Evolutionary conservation across 371 early-diverging fungal genomes (phyloP).

Genomic region (Gilbertella persicaria): DNA sequence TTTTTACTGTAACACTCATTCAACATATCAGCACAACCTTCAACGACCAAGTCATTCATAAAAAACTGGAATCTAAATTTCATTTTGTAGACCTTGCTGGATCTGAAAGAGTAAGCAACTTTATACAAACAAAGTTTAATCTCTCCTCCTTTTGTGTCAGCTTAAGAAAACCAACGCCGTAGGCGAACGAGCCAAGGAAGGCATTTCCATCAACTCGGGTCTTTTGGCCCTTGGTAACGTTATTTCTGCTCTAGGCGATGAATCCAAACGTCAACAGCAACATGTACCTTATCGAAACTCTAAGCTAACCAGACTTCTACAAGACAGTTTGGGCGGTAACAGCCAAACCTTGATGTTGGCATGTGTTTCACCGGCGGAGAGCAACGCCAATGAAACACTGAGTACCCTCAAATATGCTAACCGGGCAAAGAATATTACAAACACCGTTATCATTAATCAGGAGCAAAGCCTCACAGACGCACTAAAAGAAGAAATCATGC

Average conservation of each 20-base stretch:
- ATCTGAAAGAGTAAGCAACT: conserved; percentile 65
- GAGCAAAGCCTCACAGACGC: conserved; percentile 12
- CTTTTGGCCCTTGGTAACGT: conserved; percentile 98
- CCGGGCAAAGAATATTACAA: conserved; percentile 81
- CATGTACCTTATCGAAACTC: conserved; percentile 96
- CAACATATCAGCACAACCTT: conserved; percentile 5
- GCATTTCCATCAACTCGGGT: conserved; percentile 97
- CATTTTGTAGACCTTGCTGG: conserved; percentile 98
- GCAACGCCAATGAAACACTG: conserved; percentile 79
- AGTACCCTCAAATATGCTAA: conserved; percentile 90
- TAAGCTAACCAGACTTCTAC: conserved; percentile 66
- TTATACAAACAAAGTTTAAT: background rate
- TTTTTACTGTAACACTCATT: conserved; percentile 77
- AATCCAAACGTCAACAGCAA: conserved; percentile 64
- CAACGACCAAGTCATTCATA: conserved; percentile 6
- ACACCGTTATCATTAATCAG: conserved; percentile 59
- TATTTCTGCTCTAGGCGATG: conserved; percentile 93
- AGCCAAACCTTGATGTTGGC: conserved; percentile 89
- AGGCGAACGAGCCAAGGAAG: conserved; percentile 96
- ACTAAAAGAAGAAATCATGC: conserved; percentile 16
- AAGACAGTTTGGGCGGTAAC: conserved; percentile 73
- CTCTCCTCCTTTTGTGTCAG: conserved; percentile 22
- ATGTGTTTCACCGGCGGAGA: conserved; percentile 76
- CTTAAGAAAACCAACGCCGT: conserved; percentile 93
- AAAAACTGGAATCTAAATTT: conserved; percentile 67